These are phyloP conservation scores for Blastobotrys indianensis DNA, from an alignment of 1,139 yeast species.

Conservation along the genomic window DNA sequence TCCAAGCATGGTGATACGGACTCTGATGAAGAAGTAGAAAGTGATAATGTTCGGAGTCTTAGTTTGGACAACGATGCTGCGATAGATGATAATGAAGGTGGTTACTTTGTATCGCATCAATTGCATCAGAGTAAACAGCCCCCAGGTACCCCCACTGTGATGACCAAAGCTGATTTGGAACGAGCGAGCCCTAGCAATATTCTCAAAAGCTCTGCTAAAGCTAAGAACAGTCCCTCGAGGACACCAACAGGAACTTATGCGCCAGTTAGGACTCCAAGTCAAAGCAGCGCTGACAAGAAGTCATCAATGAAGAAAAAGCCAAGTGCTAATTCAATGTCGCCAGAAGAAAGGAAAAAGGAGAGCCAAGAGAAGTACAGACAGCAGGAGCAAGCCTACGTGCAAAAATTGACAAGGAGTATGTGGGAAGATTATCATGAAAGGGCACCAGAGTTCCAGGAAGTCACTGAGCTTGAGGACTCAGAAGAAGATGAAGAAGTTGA, in stretches of 20 bases:
- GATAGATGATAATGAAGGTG: not conserved
- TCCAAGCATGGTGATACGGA: not conserved
- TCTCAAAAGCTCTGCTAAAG: not conserved
- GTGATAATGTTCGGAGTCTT: not conserved
- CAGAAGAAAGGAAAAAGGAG: slow-evolving; percentile 14
- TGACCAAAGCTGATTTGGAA: too few relatives aligned
- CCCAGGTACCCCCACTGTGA: not conserved
- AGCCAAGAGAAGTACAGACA: slow-evolving; percentile 37
- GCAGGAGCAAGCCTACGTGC: slow-evolving; percentile 66
- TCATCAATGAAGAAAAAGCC: slow-evolving; percentile 7
- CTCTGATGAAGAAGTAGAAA: not conserved
- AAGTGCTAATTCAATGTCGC: not conserved
- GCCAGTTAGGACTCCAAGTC: slow-evolving; percentile 21
- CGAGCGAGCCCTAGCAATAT: too few relatives aligned
- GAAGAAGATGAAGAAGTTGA: slow-evolving; percentile 20
- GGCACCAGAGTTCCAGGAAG: slow-evolving; percentile 12
- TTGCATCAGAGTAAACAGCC: not conserved
- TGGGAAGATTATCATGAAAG: slow-evolving; percentile 50
- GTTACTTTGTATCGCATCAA: slow-evolving; percentile 2
- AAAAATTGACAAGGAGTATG: slow-evolving; percentile 56
- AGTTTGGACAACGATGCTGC: not conserved
- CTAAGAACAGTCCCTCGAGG: slow-evolving; percentile 17
- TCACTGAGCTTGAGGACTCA: slow-evolving; percentile 18
- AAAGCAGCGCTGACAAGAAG: slow-evolving; percentile 6
- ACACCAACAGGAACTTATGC: slow-evolving; percentile 29